Evolutionary conservation across 306 rosid species (phyloP), one percentile per base, ranked within the genome.

Genomic region (Bauhinia variegata): DNA sequence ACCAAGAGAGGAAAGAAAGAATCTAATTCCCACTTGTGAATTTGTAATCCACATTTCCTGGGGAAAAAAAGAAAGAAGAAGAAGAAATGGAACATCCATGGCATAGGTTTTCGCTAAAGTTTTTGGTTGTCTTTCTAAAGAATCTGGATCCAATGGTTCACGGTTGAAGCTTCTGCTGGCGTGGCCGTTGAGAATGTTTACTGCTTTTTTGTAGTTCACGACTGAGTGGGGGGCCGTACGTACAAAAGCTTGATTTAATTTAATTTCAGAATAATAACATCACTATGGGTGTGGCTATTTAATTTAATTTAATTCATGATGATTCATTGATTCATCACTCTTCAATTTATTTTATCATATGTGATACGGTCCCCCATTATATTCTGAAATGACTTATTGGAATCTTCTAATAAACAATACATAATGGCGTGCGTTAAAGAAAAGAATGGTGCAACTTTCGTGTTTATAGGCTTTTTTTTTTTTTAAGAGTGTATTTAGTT

Each of bases 181-280:
- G 2, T 23, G 28, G 28, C 6, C 14, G 7, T 62, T 10, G 15
- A 47, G 46, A 48, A 48, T 33, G 57, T 64, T 34, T 28, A 36
- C 15, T 30, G 43, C 68, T 36, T 47, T 47, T 63, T 63, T 63
- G 67, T 63, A 46, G 38, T 19, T 63, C 16, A 15, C 4, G n/a
- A 33, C 46, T 31, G 32, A 49, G 11, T 6, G 56, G 65, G 42
- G 13, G 51, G 32, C 19, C 67, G 33, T 23, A 28, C 28, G 2
- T 23, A 23, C 28, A 0, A 11, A 31, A 31, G 15, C 33, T 3
- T 50, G 17, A 18, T 50, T 65, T 49, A 65, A 5, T 17, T 33
- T 11, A 50, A 16, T 8, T 36, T 65, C 9, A 46, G 56, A 68
- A 44, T 32, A 34, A 3, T 34, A 11, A 12, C 47, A 56, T 44